phyloP scores from a whole-genome alignment of 768 basidiomycete genomes.

The Multifurca ochricompacta region DNA sequence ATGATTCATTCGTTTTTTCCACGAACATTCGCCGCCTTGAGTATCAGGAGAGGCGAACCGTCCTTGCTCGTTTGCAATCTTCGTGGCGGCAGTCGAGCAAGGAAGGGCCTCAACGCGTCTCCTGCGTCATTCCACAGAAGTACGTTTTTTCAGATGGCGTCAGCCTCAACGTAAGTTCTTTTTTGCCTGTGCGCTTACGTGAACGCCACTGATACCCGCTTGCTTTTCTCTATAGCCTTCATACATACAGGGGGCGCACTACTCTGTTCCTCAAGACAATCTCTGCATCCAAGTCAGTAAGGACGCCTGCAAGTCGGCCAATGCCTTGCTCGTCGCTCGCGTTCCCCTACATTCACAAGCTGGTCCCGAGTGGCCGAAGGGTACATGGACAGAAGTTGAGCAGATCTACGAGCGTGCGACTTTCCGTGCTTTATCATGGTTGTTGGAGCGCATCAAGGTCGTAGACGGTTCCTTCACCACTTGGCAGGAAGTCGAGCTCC shows the following conservation, averaged over 20 bases:
- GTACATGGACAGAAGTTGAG: constrained; percentile 73
- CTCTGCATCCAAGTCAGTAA: constrained; percentile 44
- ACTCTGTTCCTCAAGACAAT: constrained; percentile 51
- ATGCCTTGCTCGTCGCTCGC: constrained; percentile 68
- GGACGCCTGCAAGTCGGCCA: constrained; percentile 66
- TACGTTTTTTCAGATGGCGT: constrained; percentile 53
- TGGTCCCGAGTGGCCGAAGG: constrained; percentile 71
- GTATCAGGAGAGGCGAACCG: constrained; percentile 72
- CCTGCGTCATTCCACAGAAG: constrained; percentile 50
- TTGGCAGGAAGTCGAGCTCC: constrained; percentile 56
- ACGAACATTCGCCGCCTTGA: constrained; percentile 70
- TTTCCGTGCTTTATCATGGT: constrained; percentile 79
- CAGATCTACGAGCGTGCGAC: constrained; percentile 77
- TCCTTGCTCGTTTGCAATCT: constrained; percentile 64
- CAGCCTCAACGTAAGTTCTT: constrained; percentile 43
- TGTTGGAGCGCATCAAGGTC: constrained; percentile 74
- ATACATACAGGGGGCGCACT: constrained; percentile 46
- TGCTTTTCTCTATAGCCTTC: constrained; percentile 1
- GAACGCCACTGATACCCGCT: not conserved
- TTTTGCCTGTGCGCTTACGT: not conserved
- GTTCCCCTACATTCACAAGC: constrained; percentile 66
- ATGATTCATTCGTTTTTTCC: constrained; percentile 84
- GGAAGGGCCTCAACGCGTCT: constrained; percentile 41
- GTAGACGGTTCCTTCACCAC: constrained; percentile 54
- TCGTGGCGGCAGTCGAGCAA: constrained; percentile 69